Base-by-base conservation (phyloP, 305 asterid species). In the Euphrasia arctica region DNA sequence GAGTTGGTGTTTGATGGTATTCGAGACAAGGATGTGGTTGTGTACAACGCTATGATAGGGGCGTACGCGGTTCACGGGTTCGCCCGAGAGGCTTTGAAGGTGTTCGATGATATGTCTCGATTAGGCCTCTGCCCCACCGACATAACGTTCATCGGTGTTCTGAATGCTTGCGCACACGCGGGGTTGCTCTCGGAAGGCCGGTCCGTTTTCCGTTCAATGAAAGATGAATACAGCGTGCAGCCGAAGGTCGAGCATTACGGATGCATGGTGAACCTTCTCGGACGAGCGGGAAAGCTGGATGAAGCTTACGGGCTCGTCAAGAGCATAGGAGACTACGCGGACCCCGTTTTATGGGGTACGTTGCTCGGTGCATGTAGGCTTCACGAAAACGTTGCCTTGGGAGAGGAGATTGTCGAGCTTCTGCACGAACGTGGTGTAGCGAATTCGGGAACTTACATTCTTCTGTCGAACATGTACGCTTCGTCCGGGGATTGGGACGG, bases 181-280 rank as follows among this genome's bases (percentile, higher is more conserved):
- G 91, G 91, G 29, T 69, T 80, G 72, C 76, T 85, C 31, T 78
- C 86, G 0, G 75, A 82, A 64, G 88, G 86, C 2, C 49, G 83
- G 82, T 67, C 62, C 28, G 32, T 80, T 64, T 85, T 85, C 75
- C 67, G 56, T 4, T 55, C 72, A 12, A 82, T 85, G 85, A 65
- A 65, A 45, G 72, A 80, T 43, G 65, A 76, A 49, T 77, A 77
- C 5, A 14, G 64, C 2, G 68, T 80, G 42, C 68, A 60, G 41
- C 85, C 83, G 5, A 77, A 77, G 62, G 67, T 77, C 4, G 88
- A 82, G 78, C 88, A 82, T 61, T 82, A 80, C 5, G 82, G 83
- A 11, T 83, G 88, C 76, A 73, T 83, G 84, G 88, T 83, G 66
- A 73, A 80, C 70, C 83, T 83, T 67, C 80, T 83, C 0, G 88